Evolutionary conservation across 257 asterid species (phyloP).

Genomic region (Capsicum chinense): DNA sequence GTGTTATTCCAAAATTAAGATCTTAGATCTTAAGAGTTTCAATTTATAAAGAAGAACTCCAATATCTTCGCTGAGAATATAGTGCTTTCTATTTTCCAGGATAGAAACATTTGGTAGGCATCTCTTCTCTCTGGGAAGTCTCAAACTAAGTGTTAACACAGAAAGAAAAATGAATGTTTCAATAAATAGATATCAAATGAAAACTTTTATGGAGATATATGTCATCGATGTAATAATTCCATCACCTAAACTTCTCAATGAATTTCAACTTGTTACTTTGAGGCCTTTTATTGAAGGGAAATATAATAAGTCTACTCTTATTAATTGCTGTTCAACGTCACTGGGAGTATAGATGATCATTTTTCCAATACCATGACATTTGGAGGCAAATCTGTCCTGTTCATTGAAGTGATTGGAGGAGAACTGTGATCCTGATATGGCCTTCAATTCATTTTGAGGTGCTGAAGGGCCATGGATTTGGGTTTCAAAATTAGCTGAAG

Average conservation of each 20-base stretch:
- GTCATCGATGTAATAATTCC: slow-evolving; percentile 4
- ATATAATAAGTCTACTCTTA: not conserved
- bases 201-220: not conserved
- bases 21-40: not conserved
- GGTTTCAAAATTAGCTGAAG: not conserved
- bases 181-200: not conserved
- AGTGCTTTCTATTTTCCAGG: not conserved
- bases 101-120: not conserved
- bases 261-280: slow-evolving; percentile 6
- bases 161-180: slow-evolving; percentile 3
- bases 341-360: not conserved
- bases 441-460: not conserved
- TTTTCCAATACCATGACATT: not conserved
- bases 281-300: slow-evolving; percentile 17
- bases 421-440: slow-evolving; percentile 4
- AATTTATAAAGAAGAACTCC: not conserved
- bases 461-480: slow-evolving; percentile 23
- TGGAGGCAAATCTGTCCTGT: slow-evolving; percentile 16
- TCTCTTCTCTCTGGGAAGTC: slow-evolving; percentile 5
- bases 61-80: not conserved
- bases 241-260: not conserved
- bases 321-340: not conserved
- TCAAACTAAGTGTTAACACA: not conserved
- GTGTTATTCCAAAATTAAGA: not conserved
- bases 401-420: slow-evolving; percentile 1